Evolutionary conservation across 164 flowering plant species (phyloP), one percentile per base, ranked within the genome.

Genomic region (Vitis rupestris): DNA sequence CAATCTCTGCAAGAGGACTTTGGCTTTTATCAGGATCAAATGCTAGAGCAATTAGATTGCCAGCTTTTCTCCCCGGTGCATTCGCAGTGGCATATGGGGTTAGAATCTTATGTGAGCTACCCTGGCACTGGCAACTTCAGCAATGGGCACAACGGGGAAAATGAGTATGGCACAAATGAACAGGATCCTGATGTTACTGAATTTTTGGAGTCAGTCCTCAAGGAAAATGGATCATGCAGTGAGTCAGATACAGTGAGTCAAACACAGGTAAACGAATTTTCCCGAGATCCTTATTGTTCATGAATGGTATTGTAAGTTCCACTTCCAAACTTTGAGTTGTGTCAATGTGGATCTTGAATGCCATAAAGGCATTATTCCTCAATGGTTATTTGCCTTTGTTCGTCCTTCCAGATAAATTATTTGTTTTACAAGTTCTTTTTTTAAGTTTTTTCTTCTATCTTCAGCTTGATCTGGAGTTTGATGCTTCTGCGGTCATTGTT

Each of bases 141-240:
- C 59, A 53, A 65, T 30, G 69, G 66, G 31, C 63, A 67, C 3
- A 56, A 16, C 37, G 80, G 61, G 48, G 9, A 69, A 69, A 71
- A 63, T 72, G 84, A 78, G 55, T 73, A 72, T 72, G 80, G 77
- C 44, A 73, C 74, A 23, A 76, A 77, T 68, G 85, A 74, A 47
- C 51, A 72, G 29, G 88, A 82, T 57, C 62, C 66, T 30, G 66
- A 64, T 67, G 70, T 80, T 10, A 23, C 76, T 1, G 82, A 84
- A 11, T 79, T 85, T 73, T 68, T 91, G 67, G 70, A 82, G 63
- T 65, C 75, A 9, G 61, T 82, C 30, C 57, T 85, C 9, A 75
- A 69, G 72, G 80, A 68, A 6, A 62, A 66, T 69, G 78, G 68
- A 63, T 78, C 81, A 15, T 59, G 72, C 74, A 72, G 84, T 73